Conservation (phyloP, 108 stramenopile species). For the Conticribra weissflogii region DNA sequence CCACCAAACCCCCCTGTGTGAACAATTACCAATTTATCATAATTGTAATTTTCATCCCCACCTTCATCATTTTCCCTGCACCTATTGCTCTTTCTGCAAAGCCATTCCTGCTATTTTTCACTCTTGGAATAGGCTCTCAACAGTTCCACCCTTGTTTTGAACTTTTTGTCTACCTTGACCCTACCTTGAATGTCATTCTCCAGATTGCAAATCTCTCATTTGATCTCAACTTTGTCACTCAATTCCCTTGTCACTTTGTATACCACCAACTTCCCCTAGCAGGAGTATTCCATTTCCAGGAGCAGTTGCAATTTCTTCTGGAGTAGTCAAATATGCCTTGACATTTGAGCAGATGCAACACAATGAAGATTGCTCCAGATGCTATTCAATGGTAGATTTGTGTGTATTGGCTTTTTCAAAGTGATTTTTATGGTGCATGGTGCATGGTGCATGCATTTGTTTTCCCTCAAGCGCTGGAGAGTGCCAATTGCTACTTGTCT, state of each 20-base stretch:
- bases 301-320: slow-evolving; percentile 54
- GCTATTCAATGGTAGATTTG: slow-evolving; percentile 52
- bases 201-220: slow-evolving; percentile 64
- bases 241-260: slow-evolving; percentile 75
- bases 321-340: slow-evolving; percentile 58
- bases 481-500: slow-evolving; percentile 56
- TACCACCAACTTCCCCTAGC: slow-evolving; percentile 69
- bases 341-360: slow-evolving; percentile 44
- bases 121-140: slow-evolving; percentile 6
- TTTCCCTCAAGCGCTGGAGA: slow-evolving; percentile 41
- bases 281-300: slow-evolving; percentile 53
- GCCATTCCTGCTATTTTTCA: slow-evolving; percentile 34
- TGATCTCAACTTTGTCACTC: slow-evolving; percentile 73
- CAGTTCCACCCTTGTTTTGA: slow-evolving; percentile 53
- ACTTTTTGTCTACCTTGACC: slow-evolving; percentile 78
- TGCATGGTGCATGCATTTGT: slow-evolving; percentile 55
- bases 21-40: no score
- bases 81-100: slow-evolving; percentile 1
- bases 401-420: slow-evolving; percentile 54
- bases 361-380: slow-evolving; percentile 30
- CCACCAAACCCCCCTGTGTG: slow-evolving; percentile 37
- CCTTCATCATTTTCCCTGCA: no score
- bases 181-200: slow-evolving; percentile 73
- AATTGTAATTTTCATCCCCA: no score
- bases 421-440: no score